Evolutionary conservation across 1,284 basidiomycete genomes (phyloP).

Genomic region (Austroboletus novae-zelandiae): DNA sequence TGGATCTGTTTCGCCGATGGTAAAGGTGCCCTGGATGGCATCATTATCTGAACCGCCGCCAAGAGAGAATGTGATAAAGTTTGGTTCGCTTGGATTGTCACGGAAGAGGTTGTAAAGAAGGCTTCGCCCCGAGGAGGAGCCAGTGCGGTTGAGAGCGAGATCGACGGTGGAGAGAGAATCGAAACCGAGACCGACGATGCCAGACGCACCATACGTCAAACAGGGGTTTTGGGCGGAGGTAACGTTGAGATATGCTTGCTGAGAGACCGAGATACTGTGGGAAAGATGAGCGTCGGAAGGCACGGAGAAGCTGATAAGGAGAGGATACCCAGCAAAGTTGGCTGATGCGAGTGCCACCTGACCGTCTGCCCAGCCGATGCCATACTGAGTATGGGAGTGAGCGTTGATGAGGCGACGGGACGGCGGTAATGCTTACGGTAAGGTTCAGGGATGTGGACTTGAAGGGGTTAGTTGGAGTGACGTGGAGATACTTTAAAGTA

Average conservation of each 20-base stretch:
- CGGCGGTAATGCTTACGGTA: slow-evolving; percentile 43
- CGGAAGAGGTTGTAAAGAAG: slow-evolving; percentile 73
- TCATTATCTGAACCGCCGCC: slow-evolving; percentile 54
- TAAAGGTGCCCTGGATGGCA: slow-evolving; percentile 62
- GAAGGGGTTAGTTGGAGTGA: slow-evolving; percentile 11
- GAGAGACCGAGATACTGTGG: slow-evolving; percentile 55
- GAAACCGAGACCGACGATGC: slow-evolving; percentile 79
- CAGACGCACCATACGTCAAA: slow-evolving; percentile 64
- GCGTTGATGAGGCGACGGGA: neutral
- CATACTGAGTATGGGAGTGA: slow-evolving; percentile 50
- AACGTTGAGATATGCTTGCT: slow-evolving; percentile 69
- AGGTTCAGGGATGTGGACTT: slow-evolving; percentile 53
- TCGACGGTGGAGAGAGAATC: slow-evolving; percentile 71
- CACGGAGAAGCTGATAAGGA: slow-evolving; percentile 1
- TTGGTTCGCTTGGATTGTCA: slow-evolving; percentile 64
- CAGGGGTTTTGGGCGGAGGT: slow-evolving; percentile 63
- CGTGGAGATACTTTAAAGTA: neutral
- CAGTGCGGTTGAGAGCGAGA: slow-evolving; percentile 52
- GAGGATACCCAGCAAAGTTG: slow-evolving; percentile 63
- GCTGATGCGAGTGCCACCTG: slow-evolving; percentile 57
- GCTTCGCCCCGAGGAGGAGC: slow-evolving; percentile 58
- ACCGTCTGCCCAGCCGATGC: slow-evolving; percentile 73
- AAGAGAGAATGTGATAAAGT: slow-evolving; percentile 74
- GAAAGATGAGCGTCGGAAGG: slow-evolving; percentile 7
- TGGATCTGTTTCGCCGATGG: slow-evolving; percentile 69